Base-by-base conservation (phyloP, 805 yeast species). In the Metschnikowia colocasiae region DNA sequence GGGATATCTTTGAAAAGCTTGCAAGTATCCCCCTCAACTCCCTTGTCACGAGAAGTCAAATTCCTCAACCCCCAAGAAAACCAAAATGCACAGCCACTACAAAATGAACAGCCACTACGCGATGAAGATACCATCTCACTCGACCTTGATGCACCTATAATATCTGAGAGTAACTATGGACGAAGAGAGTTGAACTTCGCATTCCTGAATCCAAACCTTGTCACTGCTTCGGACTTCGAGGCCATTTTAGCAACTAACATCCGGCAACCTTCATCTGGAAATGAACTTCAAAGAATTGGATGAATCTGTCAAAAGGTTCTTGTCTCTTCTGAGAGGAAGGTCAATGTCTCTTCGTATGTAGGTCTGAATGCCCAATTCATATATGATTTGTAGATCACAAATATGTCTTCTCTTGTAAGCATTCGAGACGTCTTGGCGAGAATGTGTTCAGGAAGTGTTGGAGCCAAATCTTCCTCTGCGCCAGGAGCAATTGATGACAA, bases 311-410 rank as follows among this genome's bases (percentile, higher is more conserved):
- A 54, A 29, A 49, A 53, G 19, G 36, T 42, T 16, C 59, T 46
- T 3, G 51, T 48, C 20, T 55, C 59, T 15, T 55, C 59, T 12
- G 54, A 34, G 26, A 53, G 45, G 41, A 55, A 51, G 16, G 31
- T 52, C 16, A 55, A 13, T 2, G 59, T 55, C 32, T 55, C 59
- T 20, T 53, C 56, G 37, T 42, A 47, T 67, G 61, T 47, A 68
- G 95, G 97, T 63, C 83, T 89, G 71, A 90, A 92, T 0, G 97
- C 94, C 98, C 97, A 92, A 12, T 66, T 58, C 35, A 71, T 74
- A 59, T 84, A 88, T 2, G 67, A 71, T 3, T 76, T 64, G 8
- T 81, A 71, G 5, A 91, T 59, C 5, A 62, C 54, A 5, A 70
- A 48, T 50, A 84, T 69, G n/a, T 89, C 92, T 1, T 76, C 78